Percentiles rank a stretch among this genome's conserved stretches.
Evolutionary conservation across 805 yeast genomes (phyloP).

Genomic region (Myxozyma nipponensis): DNA sequence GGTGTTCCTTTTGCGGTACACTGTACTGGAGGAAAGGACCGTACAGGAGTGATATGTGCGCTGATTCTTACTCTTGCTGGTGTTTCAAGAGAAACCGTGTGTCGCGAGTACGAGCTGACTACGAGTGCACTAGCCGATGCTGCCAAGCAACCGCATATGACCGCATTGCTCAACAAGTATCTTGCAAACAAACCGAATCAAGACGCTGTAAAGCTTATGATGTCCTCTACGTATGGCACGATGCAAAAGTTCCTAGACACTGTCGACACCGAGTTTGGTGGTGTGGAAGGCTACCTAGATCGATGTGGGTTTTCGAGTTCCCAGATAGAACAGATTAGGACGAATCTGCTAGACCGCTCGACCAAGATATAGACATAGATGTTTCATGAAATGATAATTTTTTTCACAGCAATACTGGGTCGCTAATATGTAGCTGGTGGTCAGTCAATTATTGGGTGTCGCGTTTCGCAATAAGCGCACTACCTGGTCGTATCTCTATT

Average conservation of each 20-base stretch:
- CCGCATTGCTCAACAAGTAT: background rate
- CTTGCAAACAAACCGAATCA: background rate
- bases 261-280: conserved; percentile 30
- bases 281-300: conserved; percentile 13
- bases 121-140: conserved; percentile 48
- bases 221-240: conserved; percentile 8
- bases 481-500: too few relatives aligned
- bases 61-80: conserved; percentile 59
- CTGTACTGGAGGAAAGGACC: conserved; percentile 74
- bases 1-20: conserved; percentile 58
- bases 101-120: conserved; percentile 75
- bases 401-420: too few relatives aligned
- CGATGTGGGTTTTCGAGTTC: conserved; percentile 1
- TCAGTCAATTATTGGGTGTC: too few relatives aligned
- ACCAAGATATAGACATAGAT: too few relatives aligned
- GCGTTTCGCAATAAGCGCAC: too few relatives aligned
- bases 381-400: too few relatives aligned
- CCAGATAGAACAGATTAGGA: background rate
- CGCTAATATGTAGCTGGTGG: too few relatives aligned
- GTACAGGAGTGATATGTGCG: conserved; percentile 75
- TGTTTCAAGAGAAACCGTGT: conserved; percentile 60
- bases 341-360: background rate
- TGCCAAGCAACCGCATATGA: background rate
- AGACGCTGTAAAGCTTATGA: conserved; percentile 4
- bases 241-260: conserved; percentile 5